These are phyloP conservation scores for Nannochloropsis oceanica DNA, from an alignment of 108 stramenopile genomes.

Conservation along the genomic window DNA sequence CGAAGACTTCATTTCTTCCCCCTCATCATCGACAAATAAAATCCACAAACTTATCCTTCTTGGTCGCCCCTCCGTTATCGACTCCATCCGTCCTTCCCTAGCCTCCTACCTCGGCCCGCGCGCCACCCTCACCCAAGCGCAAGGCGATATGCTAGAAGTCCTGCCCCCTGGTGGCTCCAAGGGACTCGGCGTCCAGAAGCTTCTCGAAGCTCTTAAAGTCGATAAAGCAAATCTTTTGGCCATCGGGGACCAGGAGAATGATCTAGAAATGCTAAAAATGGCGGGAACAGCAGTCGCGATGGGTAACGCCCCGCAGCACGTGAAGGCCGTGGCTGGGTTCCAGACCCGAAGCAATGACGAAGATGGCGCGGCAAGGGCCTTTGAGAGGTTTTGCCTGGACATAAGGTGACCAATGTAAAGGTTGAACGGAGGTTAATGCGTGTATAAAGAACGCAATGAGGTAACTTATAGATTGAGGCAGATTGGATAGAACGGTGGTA, in stretches of 20 bases:
- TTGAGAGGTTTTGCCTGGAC: neutral
- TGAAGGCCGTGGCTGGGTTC: neutral
- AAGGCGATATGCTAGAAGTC: neutral
- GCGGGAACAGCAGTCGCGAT: neutral
- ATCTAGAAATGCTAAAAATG: neutral
- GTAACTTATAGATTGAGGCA: no score
- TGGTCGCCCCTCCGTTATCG: neutral
- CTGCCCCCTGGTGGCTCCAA: neutral
- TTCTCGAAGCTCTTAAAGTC: neutral
- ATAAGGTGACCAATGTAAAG: no score
- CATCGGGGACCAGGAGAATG: neutral
- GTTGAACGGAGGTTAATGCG: no score
- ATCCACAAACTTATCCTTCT: neutral
- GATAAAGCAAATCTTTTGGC: neutral
- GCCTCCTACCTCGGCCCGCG: neutral
- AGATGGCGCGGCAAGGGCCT: neutral
- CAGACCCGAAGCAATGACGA: neutral
- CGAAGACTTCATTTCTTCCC: neutral
- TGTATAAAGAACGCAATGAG: no score
- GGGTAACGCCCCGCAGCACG: neutral
- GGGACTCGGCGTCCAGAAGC: neutral
- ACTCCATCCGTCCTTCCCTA: neutral
- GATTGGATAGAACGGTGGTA: no score
- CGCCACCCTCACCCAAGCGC: neutral
- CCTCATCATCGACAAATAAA: neutral